Evolutionary conservation across 306 rosid genomes (phyloP).

Genomic region (Macrotyloma uniflorum): DNA sequence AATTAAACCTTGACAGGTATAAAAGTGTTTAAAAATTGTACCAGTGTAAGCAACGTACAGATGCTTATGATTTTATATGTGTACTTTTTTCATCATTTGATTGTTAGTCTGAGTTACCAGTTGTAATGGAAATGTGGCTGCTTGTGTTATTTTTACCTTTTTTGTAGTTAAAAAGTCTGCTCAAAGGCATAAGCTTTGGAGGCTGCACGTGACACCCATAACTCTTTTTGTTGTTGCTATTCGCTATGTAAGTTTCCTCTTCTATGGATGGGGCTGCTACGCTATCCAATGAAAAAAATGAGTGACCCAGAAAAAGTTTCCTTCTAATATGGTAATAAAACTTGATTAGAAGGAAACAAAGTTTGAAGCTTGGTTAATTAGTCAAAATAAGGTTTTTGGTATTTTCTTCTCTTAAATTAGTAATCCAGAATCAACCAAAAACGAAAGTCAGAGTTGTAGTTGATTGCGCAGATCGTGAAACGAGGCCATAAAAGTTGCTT

Average conservation of each 20-base stretch:
- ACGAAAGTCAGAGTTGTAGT: conserved; percentile 4
- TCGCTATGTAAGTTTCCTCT: not conserved
- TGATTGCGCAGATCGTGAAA: not conserved
- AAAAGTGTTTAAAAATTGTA: no score
- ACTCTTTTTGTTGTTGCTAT: not conserved
- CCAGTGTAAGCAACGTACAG: not conserved
- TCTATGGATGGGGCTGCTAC: not conserved
- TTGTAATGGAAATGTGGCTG: not conserved
- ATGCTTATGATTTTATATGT: not conserved
- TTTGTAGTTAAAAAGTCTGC: not conserved
- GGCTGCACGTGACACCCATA: conserved; percentile 27
- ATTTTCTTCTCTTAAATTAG: not conserved
- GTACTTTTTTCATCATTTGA: not conserved
- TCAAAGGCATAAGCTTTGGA: not conserved
- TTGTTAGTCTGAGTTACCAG: not conserved
- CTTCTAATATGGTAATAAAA: not conserved
- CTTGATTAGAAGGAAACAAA: not conserved
- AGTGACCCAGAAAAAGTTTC: conserved; percentile 24
- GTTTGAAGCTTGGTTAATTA: not conserved
- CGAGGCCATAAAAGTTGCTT: not conserved
- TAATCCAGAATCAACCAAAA: not conserved
- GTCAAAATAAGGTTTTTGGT: not conserved
- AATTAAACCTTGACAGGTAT: not conserved
- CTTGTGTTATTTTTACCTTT: not conserved
- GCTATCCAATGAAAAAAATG: not conserved